These are phyloP conservation scores for Coriolopsis trogii DNA, from an alignment of 1,284 basidiomycete genomes.

Conservation along the genomic window DNA sequence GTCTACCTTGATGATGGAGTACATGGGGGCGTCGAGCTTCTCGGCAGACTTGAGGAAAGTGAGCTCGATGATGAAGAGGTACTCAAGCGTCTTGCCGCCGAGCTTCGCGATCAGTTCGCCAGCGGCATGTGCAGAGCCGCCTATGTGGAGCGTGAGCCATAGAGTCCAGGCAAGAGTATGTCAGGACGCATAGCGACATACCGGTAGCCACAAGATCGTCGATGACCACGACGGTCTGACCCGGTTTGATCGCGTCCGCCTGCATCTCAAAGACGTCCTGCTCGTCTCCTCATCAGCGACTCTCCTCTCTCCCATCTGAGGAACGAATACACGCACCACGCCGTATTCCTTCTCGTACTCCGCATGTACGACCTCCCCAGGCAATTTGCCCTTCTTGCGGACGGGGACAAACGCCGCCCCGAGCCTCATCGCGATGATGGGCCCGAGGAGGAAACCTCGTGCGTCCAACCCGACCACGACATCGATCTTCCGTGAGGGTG, in stretches of 20 bases:
- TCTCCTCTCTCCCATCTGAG: background rate
- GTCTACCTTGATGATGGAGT: slow-evolving; percentile 81
- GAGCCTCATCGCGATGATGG: slow-evolving; percentile 88
- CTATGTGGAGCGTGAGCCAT: slow-evolving; percentile 42
- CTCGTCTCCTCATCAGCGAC: background rate
- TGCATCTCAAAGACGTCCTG: slow-evolving; percentile 97
- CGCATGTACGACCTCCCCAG: slow-evolving; percentile 80
- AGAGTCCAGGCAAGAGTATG: background rate
- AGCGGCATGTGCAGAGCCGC: slow-evolving; percentile 93
- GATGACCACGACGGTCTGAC: slow-evolving; percentile 86
- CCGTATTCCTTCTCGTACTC: slow-evolving; percentile 97
- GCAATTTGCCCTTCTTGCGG: slow-evolving; percentile 93
- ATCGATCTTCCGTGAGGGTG: slow-evolving; percentile 79
- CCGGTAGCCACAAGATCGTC: slow-evolving; percentile 99
- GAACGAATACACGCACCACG: slow-evolving; percentile 41
- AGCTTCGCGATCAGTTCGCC: slow-evolving; percentile 87
- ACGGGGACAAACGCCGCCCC: slow-evolving; percentile 97
- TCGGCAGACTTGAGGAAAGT: slow-evolving; percentile 80
- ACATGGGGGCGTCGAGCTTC: slow-evolving; percentile 86
- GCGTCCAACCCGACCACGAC: slow-evolving; percentile 96
- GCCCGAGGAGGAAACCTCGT: slow-evolving; percentile 94
- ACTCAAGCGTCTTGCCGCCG: slow-evolving; percentile 87
- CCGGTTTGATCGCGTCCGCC: slow-evolving; percentile 78
- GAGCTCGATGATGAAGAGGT: slow-evolving; percentile 93
- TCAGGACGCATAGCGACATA: slow-evolving; percentile 33